Evolutionary conservation across 2,329 filamentous ascomycete genomes (phyloP).

Genomic region (Ambrosiella beaveri): DNA sequence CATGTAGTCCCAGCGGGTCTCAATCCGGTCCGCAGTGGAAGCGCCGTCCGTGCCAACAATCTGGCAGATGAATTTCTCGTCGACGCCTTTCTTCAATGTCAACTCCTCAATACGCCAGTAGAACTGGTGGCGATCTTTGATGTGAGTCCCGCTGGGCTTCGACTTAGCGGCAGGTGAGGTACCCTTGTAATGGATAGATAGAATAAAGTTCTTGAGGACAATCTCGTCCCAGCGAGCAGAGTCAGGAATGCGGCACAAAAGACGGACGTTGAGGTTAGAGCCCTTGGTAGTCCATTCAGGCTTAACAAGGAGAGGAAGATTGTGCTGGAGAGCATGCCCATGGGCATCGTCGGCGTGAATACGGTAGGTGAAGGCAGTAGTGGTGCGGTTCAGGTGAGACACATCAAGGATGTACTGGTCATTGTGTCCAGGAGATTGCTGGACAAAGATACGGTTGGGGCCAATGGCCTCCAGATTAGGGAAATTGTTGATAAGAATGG

Average conservation of each 20-base stretch:
- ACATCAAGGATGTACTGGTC: slow-evolving; percentile 71
- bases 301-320: slow-evolving; percentile 56
- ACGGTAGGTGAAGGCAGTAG: slow-evolving; percentile 84
- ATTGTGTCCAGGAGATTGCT: slow-evolving; percentile 41
- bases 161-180: slow-evolving; percentile 51
- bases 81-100: slow-evolving; percentile 24
- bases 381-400: slow-evolving; percentile 52
- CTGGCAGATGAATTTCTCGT: slow-evolving; percentile 66
- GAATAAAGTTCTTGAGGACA: slow-evolving; percentile 50
- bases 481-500: slow-evolving; percentile 76
- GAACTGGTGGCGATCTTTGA: slow-evolving; percentile 57
- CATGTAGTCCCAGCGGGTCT: slow-evolving; percentile 61
- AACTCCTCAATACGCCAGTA: slow-evolving; percentile 72
- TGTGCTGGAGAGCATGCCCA: slow-evolving; percentile 26
- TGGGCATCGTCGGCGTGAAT: slow-evolving; percentile 51
- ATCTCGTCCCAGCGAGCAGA: slow-evolving; percentile 5
- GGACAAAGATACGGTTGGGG: slow-evolving; percentile 81
- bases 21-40: slow-evolving; percentile 57
- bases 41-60: slow-evolving; percentile 56
- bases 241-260: slow-evolving; percentile 23
- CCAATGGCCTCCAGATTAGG: slow-evolving; percentile 77
- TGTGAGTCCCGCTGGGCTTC: slow-evolving; percentile 63
- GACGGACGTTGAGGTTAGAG: slow-evolving; percentile 68
- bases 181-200: slow-evolving; percentile 56
- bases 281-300: slow-evolving; percentile 71